These are phyloP conservation scores for Asterophora lycoperdoides DNA, from an alignment of 768 basidiomycete species.

Conservation along the genomic window DNA sequence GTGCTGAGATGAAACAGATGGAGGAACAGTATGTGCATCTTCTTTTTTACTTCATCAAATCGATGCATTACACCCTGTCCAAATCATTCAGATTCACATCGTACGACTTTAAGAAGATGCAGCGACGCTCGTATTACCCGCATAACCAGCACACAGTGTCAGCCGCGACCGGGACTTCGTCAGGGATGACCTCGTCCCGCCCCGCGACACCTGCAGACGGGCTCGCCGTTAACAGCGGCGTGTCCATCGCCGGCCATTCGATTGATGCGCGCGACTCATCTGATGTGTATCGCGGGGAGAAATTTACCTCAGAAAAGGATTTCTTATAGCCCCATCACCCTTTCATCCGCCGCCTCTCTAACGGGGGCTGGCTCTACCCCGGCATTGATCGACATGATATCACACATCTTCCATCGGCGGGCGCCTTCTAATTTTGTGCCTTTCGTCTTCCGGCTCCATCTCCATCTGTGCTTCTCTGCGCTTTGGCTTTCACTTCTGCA, in stretches of 20 bases:
- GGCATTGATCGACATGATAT: background rate
- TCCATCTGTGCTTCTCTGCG: background rate
- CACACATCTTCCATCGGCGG: constrained; percentile 5
- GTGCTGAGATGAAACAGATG: constrained; percentile 94
- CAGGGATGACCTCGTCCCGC: constrained; percentile 64
- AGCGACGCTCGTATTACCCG: constrained; percentile 87
- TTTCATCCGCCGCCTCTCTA: background rate
- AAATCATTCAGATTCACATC: constrained; percentile 64
- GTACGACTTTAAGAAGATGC: constrained; percentile 92
- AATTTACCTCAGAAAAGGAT: constrained; percentile 43
- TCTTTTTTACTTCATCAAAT: constrained; percentile 9
- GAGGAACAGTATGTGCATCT: constrained; percentile 82
- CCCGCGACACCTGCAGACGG: constrained; percentile 67
- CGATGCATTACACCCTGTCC: too few relatives aligned
- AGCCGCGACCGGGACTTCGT: constrained; percentile 72
- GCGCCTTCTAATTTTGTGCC: too few relatives aligned
- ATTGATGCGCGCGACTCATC: constrained; percentile 33
- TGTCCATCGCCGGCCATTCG: constrained; percentile 37
- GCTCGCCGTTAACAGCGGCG: constrained; percentile 39
- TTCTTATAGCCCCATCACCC: constrained; percentile 36
- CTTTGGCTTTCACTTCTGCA: background rate
- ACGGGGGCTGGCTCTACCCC: background rate
- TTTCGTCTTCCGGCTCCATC: too few relatives aligned
- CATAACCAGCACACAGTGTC: constrained; percentile 71
- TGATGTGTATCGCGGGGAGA: constrained; percentile 37